Evolutionary conservation across 495 filamentous ascomycete species (phyloP).

Genomic region (Friedmanniomyces simplex): DNA sequence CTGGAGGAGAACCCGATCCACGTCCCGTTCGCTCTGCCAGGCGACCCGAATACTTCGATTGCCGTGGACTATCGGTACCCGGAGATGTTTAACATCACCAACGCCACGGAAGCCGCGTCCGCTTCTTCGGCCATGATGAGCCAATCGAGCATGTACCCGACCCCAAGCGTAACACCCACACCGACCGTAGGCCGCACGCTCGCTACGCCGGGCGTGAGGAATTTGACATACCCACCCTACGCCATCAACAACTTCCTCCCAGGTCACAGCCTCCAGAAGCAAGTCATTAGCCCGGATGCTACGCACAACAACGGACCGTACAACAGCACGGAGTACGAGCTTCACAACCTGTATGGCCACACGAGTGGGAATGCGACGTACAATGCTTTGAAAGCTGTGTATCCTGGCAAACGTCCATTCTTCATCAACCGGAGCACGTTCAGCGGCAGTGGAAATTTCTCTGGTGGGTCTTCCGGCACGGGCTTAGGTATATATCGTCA

Average conservation of each 20-base stretch:
- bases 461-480: not conserved
- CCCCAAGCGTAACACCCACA: slow-evolving; percentile 8
- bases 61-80: slow-evolving; percentile 17
- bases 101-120: slow-evolving; percentile 20
- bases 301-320: slow-evolving; percentile 18
- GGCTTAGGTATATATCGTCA: too few relatives aligned
- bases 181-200: slow-evolving; percentile 11
- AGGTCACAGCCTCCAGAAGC: slow-evolving; percentile 15
- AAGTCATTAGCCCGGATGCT: slow-evolving; percentile 18
- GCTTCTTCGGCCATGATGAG: slow-evolving; percentile 13
- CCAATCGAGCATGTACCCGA: slow-evolving; percentile 10
- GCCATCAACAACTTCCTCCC: slow-evolving; percentile 21
- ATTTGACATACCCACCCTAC: slow-evolving; percentile 20
- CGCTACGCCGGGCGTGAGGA: slow-evolving; percentile 17
- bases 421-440: slow-evolving; percentile 17
- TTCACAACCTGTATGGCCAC: slow-evolving; percentile 22
- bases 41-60: slow-evolving; percentile 14
- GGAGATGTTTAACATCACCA: slow-evolving; percentile 18
- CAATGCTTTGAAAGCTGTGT: slow-evolving; percentile 9
- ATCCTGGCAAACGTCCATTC: slow-evolving; percentile 15
- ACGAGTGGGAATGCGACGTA: slow-evolving; percentile 16
- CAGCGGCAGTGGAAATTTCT: slow-evolving; percentile 14
- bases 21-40: slow-evolving; percentile 16
- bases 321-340: slow-evolving; percentile 22
- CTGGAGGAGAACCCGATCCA: slow-evolving; percentile 15